These are phyloP conservation scores for Theileria parva DNA, from an alignment of 169 alveolate genomes.

Conservation along the genomic window DNA sequence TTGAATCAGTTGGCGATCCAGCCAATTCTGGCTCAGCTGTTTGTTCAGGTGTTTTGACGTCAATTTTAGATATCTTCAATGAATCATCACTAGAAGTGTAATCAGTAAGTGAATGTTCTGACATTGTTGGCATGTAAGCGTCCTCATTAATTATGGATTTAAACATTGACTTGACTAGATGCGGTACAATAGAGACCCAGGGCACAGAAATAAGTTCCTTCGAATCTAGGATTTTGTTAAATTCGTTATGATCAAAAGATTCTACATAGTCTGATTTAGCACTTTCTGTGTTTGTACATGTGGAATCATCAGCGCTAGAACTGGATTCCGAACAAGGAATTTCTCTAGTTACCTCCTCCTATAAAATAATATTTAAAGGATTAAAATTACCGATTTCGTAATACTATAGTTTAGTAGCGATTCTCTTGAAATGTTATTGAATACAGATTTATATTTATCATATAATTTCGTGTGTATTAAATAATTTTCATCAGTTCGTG, in stretches of 20 bases:
- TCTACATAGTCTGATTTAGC: background rate
- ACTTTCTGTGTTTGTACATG: background rate
- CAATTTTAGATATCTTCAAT: background rate
- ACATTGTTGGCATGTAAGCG: background rate
- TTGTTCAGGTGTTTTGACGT: background rate
- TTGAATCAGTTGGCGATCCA: background rate
- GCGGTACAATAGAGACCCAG: background rate
- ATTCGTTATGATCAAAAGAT: background rate
- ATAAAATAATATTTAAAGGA: too few relatives aligned
- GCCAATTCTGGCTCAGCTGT: background rate
- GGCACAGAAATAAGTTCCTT: background rate
- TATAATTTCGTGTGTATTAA: slow-evolving; percentile 10
- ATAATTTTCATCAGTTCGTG: slow-evolving; percentile 13
- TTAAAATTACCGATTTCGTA: slow-evolving; percentile 1
- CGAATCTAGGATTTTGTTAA: background rate
- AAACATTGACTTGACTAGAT: background rate
- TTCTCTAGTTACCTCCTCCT: background rate
- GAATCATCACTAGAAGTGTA: background rate
- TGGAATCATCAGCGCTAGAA: background rate
- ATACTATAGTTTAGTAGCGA: slow-evolving; percentile 17
- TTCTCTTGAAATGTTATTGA: slow-evolving; percentile 52
- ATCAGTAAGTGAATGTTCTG: background rate
- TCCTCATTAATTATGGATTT: background rate
- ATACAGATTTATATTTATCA: slow-evolving; percentile 32
- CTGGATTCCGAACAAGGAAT: background rate